phyloP scores from a whole-genome alignment of 352 stramenopile species.

The Globisporangium orthogonon region DNA sequence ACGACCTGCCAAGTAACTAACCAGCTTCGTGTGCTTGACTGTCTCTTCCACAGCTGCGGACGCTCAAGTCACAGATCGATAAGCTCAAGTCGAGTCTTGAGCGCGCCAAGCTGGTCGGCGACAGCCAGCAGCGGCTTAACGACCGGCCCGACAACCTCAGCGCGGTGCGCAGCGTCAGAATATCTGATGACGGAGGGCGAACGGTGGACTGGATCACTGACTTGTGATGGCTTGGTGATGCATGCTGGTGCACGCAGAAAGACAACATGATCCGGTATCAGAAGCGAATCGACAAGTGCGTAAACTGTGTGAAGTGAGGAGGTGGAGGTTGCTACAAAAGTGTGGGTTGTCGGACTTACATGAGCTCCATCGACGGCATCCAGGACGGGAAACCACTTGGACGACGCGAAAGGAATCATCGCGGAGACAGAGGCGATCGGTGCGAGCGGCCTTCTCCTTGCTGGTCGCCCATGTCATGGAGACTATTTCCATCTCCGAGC shows the following conservation, averaged over 20 bases:
- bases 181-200: not conserved
- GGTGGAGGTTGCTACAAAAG: too few species aligned
- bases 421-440: conserved; percentile 59
- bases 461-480: not conserved
- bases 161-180: conserved; percentile 15
- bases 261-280: conserved; percentile 74
- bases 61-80: conserved; percentile 79
- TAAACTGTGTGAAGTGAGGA: not conserved
- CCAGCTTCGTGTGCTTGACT: not conserved
- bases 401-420: conserved; percentile 64
- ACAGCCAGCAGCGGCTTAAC: conserved; percentile 52
- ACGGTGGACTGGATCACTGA: not conserved
- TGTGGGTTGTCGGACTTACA: not conserved
- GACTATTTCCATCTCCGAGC: not conserved
- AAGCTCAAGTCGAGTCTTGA: conserved; percentile 84
- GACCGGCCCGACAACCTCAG: conserved; percentile 36
- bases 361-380: not conserved
- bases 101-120: conserved; percentile 64
- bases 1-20: not conserved
- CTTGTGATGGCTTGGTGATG: not conserved
- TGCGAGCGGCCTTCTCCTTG: conserved; percentile 4
- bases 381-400: conserved; percentile 63
- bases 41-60: conserved; percentile 36
- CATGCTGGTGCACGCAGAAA: conserved; percentile 23
- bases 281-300: conserved; percentile 54